These are phyloP conservation scores for Capsicum baccatum DNA, from an alignment of 257 asterid species.

Conservation along the genomic window DNA sequence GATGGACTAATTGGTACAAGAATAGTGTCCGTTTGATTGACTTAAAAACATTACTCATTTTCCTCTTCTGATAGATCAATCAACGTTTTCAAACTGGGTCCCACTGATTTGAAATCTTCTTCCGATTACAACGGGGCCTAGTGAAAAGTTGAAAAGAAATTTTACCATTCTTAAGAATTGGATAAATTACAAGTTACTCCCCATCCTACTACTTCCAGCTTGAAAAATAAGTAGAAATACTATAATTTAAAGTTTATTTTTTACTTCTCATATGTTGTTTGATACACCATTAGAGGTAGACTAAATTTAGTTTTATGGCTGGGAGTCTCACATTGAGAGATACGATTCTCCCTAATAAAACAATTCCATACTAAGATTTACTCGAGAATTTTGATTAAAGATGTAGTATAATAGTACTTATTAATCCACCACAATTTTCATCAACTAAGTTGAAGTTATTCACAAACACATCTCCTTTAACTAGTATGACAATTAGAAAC, in stretches of 20 bases:
- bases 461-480: background rate
- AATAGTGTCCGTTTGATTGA: conserved; percentile 25
- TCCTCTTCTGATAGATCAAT: background rate
- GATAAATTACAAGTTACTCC: background rate
- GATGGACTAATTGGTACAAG: conserved; percentile 26
- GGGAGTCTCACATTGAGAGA: background rate
- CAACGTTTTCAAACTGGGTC: conserved; percentile 25
- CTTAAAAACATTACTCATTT: background rate
- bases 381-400: background rate
- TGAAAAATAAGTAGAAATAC: background rate
- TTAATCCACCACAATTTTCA: background rate
- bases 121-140: background rate
- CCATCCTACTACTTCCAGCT: background rate
- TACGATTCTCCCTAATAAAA: background rate
- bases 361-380: background rate
- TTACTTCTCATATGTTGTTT: too few species aligned
- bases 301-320: fast-evolving
- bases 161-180: background rate
- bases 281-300: fast-evolving
- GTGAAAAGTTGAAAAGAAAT: background rate
- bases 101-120: conserved; percentile 24
- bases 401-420: background rate
- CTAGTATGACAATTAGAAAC: background rate
- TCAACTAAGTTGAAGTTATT: background rate
- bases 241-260: background rate